These are phyloP conservation scores for Cymbopogon flexuosus DNA, from an alignment of 202 grass and related monocot species.

Conservation along the genomic window DNA sequence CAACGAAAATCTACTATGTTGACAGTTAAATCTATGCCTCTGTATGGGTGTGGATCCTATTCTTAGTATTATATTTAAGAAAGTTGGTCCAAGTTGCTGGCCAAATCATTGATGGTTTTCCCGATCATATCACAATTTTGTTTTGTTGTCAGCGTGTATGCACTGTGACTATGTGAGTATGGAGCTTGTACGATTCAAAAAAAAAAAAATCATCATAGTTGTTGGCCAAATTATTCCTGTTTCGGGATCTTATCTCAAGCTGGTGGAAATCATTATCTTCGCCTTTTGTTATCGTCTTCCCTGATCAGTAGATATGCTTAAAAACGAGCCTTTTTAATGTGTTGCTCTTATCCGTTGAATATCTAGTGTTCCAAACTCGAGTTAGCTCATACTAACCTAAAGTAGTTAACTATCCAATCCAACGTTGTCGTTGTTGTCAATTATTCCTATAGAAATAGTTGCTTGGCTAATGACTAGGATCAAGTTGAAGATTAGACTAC, in stretches of 20 bases:
- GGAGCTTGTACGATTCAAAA: not conserved
- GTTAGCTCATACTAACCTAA: not conserved
- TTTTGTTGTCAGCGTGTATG: not conserved
- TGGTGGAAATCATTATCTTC: not conserved
- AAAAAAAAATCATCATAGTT: not conserved
- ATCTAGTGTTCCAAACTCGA: not conserved
- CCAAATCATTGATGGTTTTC: constrained; percentile 6
- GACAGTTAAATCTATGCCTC: not conserved
- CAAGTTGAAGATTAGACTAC: not conserved
- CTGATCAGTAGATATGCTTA: constrained; percentile 26
- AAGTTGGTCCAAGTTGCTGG: not conserved
- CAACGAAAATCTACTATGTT: not conserved
- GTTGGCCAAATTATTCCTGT: constrained; percentile 2
- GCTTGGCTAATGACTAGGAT: constrained; percentile 17
- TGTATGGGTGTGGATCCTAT: not conserved
- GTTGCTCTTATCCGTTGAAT: not conserved
- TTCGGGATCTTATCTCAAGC: not conserved
- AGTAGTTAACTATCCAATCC: too few relatives aligned
- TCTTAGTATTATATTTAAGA: not conserved
- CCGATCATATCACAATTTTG: not conserved
- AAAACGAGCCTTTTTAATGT: not conserved
- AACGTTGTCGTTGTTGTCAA: not conserved
- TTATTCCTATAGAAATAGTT: not conserved
- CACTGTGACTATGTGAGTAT: not conserved
- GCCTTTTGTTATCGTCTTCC: not conserved